These are phyloP conservation scores for Lanmaoa pseudosensibilis DNA, from an alignment of 768 basidiomycete species.

Conservation along the genomic window DNA sequence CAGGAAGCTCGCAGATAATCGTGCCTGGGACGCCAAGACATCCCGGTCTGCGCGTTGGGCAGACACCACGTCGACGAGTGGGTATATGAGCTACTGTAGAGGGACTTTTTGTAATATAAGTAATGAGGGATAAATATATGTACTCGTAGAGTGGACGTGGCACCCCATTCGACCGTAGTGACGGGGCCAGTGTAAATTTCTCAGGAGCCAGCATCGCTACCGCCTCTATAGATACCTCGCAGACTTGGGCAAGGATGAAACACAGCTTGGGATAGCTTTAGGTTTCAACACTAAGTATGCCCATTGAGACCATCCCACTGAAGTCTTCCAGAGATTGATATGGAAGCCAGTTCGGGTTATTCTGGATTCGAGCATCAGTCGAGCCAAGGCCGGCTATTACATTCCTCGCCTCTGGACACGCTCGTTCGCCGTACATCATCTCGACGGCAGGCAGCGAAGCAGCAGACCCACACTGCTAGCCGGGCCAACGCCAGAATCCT, in stretches of 20 bases:
- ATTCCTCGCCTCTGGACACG: constrained; percentile 57
- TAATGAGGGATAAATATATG: constrained; percentile 2
- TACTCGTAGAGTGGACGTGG: neutral
- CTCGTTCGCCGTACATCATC: constrained; percentile 57
- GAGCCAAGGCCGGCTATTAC: constrained; percentile 32
- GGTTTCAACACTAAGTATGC: constrained; percentile 9
- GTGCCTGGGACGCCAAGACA: constrained; percentile 81
- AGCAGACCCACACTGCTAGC: neutral
- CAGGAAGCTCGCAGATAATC: constrained; percentile 63
- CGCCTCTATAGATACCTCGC: constrained; percentile 9
- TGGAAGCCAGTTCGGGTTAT: constrained; percentile 12
- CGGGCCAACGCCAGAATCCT: neutral
- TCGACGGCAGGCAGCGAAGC: constrained; percentile 31
- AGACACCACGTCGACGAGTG: constrained; percentile 72
- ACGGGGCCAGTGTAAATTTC: neutral
- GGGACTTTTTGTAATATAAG: constrained; percentile 8
- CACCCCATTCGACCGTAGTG: neutral
- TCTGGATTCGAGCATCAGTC: constrained; percentile 19
- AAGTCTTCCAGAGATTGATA: constrained; percentile 14
- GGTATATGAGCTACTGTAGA: constrained; percentile 51
- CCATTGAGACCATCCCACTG: neutral
- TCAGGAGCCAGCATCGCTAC: constrained; percentile 10
- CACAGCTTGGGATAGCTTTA: neutral
- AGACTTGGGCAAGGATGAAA: neutral
- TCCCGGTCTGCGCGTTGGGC: constrained; percentile 62